Evolutionary conservation across 768 basidiomycete species (phyloP).

Genomic region (Podaxis rugospora): DNA sequence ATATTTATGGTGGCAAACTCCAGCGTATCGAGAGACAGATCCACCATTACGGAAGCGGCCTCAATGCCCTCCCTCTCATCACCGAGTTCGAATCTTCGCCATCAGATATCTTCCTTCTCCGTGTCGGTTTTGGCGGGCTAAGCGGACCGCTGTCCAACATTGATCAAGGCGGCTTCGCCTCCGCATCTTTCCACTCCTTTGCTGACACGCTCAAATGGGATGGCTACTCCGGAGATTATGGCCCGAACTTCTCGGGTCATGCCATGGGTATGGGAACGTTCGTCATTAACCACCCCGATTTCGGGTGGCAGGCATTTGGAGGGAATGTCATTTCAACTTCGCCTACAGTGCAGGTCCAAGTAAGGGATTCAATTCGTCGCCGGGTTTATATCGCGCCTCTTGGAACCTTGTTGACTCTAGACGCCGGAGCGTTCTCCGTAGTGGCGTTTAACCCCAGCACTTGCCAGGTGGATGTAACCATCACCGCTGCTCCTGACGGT

Average conservation of each 20-base stretch:
- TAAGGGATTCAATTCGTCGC: slow-evolving; percentile 44
- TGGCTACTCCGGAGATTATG: slow-evolving; percentile 56
- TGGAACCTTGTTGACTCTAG: slow-evolving; percentile 39
- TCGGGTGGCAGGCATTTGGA: slow-evolving; percentile 61
- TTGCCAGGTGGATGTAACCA: slow-evolving; percentile 34
- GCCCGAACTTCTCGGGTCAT: slow-evolving; percentile 55
- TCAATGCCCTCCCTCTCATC: slow-evolving; percentile 52
- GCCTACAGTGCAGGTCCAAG: slow-evolving; percentile 37
- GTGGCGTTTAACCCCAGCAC: slow-evolving; percentile 35
- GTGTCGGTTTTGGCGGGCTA: slow-evolving; percentile 47
- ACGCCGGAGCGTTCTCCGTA: slow-evolving; percentile 47
- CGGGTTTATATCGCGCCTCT: slow-evolving; percentile 49
- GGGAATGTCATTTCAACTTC: slow-evolving; percentile 40
- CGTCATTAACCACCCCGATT: slow-evolving; percentile 49
- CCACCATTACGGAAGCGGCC: slow-evolving; percentile 54
- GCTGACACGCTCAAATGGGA: slow-evolving; percentile 55
- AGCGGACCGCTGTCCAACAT: slow-evolving; percentile 53
- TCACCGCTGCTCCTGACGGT: slow-evolving; percentile 35
- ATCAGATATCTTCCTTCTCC: slow-evolving; percentile 45
- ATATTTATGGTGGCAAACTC: slow-evolving; percentile 52
- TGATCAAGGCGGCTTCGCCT: slow-evolving; percentile 52
- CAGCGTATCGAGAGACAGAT: slow-evolving; percentile 52
- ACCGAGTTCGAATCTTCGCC: slow-evolving; percentile 43
- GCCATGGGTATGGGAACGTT: slow-evolving; percentile 44
- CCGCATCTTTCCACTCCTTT: slow-evolving; percentile 59